Evolutionary conservation across 768 basidiomycete species (phyloP), one percentile per base, ranked within the genome.

Genomic region (Russula sp.): DNA sequence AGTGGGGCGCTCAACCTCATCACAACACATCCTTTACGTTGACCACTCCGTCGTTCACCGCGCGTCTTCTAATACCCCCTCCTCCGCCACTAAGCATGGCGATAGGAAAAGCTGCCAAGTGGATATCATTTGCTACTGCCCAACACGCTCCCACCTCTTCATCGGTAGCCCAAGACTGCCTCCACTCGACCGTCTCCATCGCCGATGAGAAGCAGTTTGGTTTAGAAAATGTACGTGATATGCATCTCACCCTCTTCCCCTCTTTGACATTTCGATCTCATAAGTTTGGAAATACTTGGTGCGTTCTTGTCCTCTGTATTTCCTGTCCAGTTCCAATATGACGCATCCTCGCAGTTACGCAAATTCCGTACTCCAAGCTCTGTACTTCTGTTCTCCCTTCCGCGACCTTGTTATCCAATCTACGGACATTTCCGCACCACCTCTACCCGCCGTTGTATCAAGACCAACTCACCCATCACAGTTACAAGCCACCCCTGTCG

Each of bases 211-310:
- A 94, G 80, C 88, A 85, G 72, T 96, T 95, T 79, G 96, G 96
- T n/a, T 79, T 97, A 57, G 96, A 97, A 80, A 98, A 98, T 74
- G 94, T 95, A 74, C 71, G 94, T 59, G 31, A 35, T 35, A 37
- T 42, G 11, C 52, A 1, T 83, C 20, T 31, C 49, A 51, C 22
- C 13, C 55, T 39, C 62, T 57, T 57, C 31, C 45, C 59, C 34
- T 54, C 65, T 61, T 40, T 64, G 32, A 27, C 55, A 27, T 48
- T 40, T 55, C n/a, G 16, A 20, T 52, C 32, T 45, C 20, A 6
- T 54, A 67, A 96, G 93, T 97, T 96, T 78, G 94, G 94, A 45
- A 98, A 98, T 73, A 98, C 93, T 52, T 98, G 95, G 94, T 94
- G 44, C 67, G 79, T 70, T 35, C 18, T 59, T 47, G 22, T 37